Percentiles rank a stretch among this genome's conserved stretches.
These are phyloP conservation scores for Inonotus hispidus DNA, from an alignment of 1,284 basidiomycete species.

Conservation along the genomic window DNA sequence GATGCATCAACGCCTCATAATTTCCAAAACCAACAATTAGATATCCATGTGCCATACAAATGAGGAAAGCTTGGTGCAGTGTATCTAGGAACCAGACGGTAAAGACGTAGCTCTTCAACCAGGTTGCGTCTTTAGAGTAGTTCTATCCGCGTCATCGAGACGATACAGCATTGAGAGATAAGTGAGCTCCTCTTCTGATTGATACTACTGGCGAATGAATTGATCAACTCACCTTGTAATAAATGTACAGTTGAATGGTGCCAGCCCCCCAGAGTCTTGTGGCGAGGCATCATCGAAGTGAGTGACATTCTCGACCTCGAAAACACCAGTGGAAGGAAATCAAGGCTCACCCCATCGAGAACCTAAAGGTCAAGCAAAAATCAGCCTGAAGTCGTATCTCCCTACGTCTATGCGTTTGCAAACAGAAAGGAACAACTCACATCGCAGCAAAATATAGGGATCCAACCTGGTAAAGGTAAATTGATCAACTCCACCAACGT, in stretches of 20 bases:
- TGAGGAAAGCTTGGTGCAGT: conserved; percentile 11
- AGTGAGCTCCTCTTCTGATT: too few species aligned
- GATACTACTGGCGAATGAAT: neutral
- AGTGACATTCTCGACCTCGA: neutral
- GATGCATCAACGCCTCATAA: neutral
- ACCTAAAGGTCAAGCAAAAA: neutral
- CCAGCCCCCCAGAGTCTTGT: conserved; percentile 16
- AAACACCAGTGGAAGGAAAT: neutral
- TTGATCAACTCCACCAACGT: neutral
- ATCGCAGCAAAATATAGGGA: conserved; percentile 10
- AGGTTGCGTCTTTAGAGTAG: conserved; percentile 5
- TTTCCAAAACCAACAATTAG: conserved; percentile 9
- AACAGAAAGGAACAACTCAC: neutral
- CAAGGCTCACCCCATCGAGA: conserved; percentile 14
- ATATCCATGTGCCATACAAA: conserved; percentile 8
- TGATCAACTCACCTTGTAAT: conserved; percentile 7
- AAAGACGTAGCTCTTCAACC: conserved; percentile 10
- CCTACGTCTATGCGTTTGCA: neutral
- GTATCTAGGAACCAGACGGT: conserved; percentile 15
- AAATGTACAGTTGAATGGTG: conserved; percentile 16
- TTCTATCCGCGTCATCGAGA: neutral
- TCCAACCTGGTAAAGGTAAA: conserved; percentile 2
- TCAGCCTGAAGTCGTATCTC: neutral
- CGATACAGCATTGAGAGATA: neutral
- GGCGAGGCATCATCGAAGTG: neutral